Evolutionary conservation across 352 stramenopile species (phyloP).

Genomic region (Phytophthora pseudosyringae): DNA sequence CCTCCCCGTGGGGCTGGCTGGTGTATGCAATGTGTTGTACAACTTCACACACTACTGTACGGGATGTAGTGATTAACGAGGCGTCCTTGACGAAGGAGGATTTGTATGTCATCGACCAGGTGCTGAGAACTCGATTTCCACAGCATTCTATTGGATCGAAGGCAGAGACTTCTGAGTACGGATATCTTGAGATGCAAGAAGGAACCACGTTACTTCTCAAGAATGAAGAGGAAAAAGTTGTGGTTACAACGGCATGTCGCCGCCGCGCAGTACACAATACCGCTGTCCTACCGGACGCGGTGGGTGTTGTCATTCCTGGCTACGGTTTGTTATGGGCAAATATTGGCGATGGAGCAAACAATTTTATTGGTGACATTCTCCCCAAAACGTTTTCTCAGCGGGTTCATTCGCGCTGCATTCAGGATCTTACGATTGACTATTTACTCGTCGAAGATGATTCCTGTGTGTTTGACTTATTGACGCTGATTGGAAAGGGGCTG

Average conservation of each 20-base stretch:
- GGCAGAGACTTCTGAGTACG: not conserved
- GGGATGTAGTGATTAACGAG: not conserved
- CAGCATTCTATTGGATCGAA: not conserved
- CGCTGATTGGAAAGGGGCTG: not conserved
- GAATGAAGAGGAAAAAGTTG: not conserved
- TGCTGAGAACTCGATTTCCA: not conserved
- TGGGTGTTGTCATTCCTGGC: not conserved
- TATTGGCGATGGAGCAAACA: not conserved
- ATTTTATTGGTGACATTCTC: not conserved
- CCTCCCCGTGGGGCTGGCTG: not conserved
- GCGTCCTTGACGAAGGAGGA: not conserved
- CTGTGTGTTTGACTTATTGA: not conserved
- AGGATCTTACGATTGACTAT: not conserved
- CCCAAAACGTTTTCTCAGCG: not conserved
- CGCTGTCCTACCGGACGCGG: not conserved
- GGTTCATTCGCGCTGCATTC: not conserved
- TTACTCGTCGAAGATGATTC: not conserved
- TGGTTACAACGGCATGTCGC: not conserved
- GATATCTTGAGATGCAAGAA: not conserved
- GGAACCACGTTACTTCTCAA: not conserved
- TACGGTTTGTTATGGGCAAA: not conserved
- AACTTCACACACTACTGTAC: not conserved
- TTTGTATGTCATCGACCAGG: not conserved
- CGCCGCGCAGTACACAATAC: not conserved
- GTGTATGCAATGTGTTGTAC: not conserved